These are phyloP conservation scores for Pharus latifolius DNA, from an alignment of 176 grass and related monocot species.

Conservation along the genomic window DNA sequence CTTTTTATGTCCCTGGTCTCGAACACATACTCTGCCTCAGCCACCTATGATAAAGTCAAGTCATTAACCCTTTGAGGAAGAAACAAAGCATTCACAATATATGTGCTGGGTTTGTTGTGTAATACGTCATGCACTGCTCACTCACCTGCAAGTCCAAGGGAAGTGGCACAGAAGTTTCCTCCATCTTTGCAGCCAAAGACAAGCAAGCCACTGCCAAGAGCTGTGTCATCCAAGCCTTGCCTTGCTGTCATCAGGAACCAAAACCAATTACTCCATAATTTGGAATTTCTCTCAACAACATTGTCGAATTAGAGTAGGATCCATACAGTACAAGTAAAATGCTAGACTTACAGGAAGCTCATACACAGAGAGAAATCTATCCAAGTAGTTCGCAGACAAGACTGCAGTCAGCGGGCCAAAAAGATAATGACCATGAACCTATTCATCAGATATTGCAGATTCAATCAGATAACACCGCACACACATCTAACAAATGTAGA, in stretches of 20 bases:
- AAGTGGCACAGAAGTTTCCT: conserved; percentile 75
- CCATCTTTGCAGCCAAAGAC: conserved; percentile 90
- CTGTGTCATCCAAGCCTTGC: conserved; percentile 62
- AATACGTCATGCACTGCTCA: conserved; percentile 8
- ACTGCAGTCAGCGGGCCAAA: conserved; percentile 78
- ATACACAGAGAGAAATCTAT: conserved; percentile 76
- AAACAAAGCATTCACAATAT: background rate
- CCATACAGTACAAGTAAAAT: conserved; percentile 6
- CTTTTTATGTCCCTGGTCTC: conserved; percentile 70
- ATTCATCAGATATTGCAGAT: conserved; percentile 36
- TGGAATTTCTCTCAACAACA: background rate
- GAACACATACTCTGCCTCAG: conserved; percentile 48
- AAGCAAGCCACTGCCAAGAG: conserved; percentile 85
- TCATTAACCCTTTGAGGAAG: conserved; percentile 7
- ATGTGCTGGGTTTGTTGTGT: background rate
- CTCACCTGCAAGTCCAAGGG: conserved; percentile 72
- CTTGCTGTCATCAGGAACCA: conserved; percentile 33
- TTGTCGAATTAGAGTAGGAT: background rate
- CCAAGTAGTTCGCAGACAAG: conserved; percentile 87
- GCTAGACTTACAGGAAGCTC: conserved; percentile 72
- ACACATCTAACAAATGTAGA: background rate
- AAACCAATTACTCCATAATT: conserved; percentile 7
- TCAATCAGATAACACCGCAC: conserved; percentile 14
- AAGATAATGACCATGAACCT: conserved; percentile 75
- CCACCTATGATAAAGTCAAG: conserved; percentile 34